These are phyloP conservation scores for Pleurotus platypus DNA, from an alignment of 768 basidiomycete species.

Conservation along the genomic window DNA sequence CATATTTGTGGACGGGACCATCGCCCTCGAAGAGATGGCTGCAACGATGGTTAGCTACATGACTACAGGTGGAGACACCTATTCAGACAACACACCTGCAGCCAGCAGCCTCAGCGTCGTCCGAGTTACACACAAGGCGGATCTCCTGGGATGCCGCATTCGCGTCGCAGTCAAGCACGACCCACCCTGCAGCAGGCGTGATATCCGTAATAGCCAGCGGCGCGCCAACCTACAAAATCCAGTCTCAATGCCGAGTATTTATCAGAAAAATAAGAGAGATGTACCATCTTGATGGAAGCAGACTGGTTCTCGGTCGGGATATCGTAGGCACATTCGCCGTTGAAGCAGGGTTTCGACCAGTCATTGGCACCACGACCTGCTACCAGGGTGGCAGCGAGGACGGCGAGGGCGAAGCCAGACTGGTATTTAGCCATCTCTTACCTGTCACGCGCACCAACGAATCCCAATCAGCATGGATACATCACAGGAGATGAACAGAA, in stretches of 20 bases:
- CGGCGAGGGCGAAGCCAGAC: neutral
- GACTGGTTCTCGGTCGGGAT: neutral
- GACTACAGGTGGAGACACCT: neutral
- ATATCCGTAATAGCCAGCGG: neutral
- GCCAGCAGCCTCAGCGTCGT: neutral
- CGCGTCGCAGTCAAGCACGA: neutral
- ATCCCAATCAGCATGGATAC: too few relatives aligned
- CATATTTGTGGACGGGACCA: neutral
- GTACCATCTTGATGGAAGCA: neutral
- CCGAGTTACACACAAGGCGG: neutral
- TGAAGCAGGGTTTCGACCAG: slow-evolving; percentile 1
- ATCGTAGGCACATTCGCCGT: slow-evolving; percentile 2
- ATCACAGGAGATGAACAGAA: too few relatives aligned
- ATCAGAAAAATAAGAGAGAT: neutral
- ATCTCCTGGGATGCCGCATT: neutral
- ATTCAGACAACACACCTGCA: neutral
- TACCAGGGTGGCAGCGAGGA: neutral
- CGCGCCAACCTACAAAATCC: neutral
- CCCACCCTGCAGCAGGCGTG: neutral
- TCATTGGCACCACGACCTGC: neutral
- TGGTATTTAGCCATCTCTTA: neutral
- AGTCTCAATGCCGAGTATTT: neutral
- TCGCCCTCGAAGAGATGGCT: neutral
- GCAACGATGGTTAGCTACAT: neutral
- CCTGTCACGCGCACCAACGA: too few relatives aligned